A percentile compares a stretch with the other conserved stretches of the same genome.
Conservation (phyloP, 345 rosid genomes). For the Eucalyptus globulus region DNA sequence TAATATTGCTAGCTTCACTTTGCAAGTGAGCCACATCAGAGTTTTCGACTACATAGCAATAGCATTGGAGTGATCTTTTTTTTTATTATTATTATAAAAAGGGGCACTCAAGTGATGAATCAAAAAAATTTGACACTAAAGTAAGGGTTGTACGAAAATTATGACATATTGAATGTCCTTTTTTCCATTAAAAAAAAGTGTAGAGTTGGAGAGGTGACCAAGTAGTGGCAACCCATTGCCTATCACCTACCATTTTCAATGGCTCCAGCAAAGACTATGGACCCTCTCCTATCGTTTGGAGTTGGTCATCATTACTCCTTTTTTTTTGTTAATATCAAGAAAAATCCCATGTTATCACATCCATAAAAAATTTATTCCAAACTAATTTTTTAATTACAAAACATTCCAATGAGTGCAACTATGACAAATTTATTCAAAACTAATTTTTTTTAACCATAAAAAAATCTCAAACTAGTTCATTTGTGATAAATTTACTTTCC, state of each 20-base stretch:
- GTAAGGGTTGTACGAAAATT: fast-evolving
- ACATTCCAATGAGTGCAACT: too few relatives aligned
- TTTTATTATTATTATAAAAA: background rate
- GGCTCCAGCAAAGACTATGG: background rate
- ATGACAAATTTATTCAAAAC: too few relatives aligned
- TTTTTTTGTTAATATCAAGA: background rate
- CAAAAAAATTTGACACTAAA: background rate
- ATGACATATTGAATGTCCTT: background rate
- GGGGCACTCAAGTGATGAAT: background rate
- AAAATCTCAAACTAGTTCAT: too few relatives aligned
- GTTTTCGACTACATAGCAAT: fast-evolving
- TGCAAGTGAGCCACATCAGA: background rate
- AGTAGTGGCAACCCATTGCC: background rate
- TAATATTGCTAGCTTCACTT: background rate
- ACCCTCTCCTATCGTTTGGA: background rate
- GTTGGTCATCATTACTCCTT: background rate
- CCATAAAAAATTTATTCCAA: too few relatives aligned
- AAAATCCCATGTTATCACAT: too few relatives aligned
- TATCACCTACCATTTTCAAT: background rate
- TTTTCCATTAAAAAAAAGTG: background rate
- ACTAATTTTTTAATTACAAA: too few relatives aligned
- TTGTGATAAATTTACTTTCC: too few relatives aligned
- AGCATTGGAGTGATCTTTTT: background rate
- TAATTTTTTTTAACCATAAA: too few relatives aligned
- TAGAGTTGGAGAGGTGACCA: background rate